Evolutionary conservation across 495 filamentous ascomycete species (phyloP).

Genomic region (Darksidea phi): DNA sequence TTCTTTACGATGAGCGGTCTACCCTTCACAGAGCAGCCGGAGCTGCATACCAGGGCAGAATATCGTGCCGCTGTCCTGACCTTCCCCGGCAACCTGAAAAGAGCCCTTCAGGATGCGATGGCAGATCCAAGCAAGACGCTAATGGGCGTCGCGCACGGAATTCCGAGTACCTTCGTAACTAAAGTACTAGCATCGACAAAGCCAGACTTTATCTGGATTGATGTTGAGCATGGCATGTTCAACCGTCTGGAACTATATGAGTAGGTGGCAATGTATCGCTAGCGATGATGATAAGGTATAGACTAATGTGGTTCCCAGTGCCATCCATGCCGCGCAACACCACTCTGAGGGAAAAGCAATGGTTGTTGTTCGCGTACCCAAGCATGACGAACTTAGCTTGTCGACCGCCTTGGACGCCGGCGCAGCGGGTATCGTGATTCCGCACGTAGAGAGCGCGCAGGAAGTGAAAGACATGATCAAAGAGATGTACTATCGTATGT

Average conservation of each 20-base stretch:
- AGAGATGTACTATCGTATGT: not conserved
- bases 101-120: not conserved
- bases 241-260: not conserved
- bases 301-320: not conserved
- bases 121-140: not conserved
- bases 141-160: not conserved
- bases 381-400: not conserved
- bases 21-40: not conserved
- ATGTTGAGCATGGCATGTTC: conserved; percentile 2
- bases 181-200: not conserved
- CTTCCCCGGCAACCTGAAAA: not conserved
- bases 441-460: not conserved
- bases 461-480: not conserved
- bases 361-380: not conserved
- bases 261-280: not conserved
- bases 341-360: not conserved
- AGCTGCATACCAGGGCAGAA: not conserved
- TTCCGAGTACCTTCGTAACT: not conserved
- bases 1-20: not conserved
- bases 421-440: not conserved
- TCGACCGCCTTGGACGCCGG: not conserved
- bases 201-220: not conserved
- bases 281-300: not conserved
- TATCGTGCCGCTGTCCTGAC: not conserved
- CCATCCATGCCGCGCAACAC: not conserved